Conservation (phyloP, 2,329 filamentous ascomycete species). For the Knufia fluminis region DNA sequence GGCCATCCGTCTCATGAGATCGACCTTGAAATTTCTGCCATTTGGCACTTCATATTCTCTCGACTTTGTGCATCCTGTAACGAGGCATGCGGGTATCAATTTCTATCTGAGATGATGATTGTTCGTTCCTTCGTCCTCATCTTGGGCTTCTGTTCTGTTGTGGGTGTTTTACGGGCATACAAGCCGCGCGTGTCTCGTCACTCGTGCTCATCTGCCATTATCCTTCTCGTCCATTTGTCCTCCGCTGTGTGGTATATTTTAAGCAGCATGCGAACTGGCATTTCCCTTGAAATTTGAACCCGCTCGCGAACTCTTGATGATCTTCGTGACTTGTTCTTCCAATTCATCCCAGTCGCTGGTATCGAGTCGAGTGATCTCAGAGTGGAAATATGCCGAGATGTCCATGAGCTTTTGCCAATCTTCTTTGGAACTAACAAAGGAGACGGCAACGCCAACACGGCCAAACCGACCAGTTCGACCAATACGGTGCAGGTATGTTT, state of each 20-base stretch:
- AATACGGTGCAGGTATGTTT: constrained; percentile 97
- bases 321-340: constrained; percentile 69
- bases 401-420: constrained; percentile 69
- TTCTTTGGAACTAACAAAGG: constrained; percentile 78
- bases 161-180: neutral
- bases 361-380: constrained; percentile 70
- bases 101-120: neutral
- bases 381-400: constrained; percentile 74
- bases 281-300: constrained; percentile 30
- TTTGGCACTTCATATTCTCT: neutral
- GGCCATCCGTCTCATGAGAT: neutral
- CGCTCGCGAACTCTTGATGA: constrained; percentile 55
- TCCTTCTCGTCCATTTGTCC: neutral
- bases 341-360: constrained; percentile 86
- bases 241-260: neutral
- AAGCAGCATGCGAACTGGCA: constrained; percentile 3
- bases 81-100: constrained; percentile 5
- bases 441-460: constrained; percentile 90
- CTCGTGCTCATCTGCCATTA: neutral
- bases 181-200: neutral
- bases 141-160: neutral
- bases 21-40: neutral
- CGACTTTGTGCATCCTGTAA: neutral
- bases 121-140: neutral
- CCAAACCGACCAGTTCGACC: constrained; percentile 95